Evolutionary conservation across 2,329 filamentous ascomycete genomes (phyloP).

Genomic region (Blumeria hordei): DNA sequence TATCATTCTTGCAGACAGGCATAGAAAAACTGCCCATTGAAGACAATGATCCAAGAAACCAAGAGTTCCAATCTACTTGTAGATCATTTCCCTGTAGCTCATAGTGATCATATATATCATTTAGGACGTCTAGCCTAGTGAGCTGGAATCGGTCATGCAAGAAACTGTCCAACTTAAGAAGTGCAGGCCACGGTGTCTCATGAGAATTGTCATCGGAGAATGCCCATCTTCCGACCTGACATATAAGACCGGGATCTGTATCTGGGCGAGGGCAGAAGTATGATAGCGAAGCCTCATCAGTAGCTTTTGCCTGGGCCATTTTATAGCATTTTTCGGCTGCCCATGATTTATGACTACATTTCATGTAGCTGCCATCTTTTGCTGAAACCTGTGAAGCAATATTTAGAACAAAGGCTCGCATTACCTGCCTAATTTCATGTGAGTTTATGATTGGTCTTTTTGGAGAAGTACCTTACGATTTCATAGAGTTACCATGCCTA

Average conservation of each 20-base stretch:
- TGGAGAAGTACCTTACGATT: not conserved
- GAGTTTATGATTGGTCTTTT: not conserved
- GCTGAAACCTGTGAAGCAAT: constrained; percentile 1
- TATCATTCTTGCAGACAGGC: not conserved
- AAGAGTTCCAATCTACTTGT: not conserved
- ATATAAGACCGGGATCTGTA: not conserved
- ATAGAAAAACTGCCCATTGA: not conserved
- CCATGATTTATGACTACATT: constrained; percentile 2
- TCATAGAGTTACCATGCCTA: not conserved
- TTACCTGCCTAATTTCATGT: constrained; percentile 1
- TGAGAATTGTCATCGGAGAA: not conserved
- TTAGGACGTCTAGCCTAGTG: not conserved
- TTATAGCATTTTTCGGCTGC: not conserved
- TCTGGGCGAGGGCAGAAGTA: not conserved
- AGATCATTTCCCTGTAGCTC: not conserved
- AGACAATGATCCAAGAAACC: not conserved
- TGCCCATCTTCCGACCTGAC: not conserved
- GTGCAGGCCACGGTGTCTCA: not conserved
- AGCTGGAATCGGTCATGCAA: not conserved
- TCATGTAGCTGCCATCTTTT: constrained; percentile 2
- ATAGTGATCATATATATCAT: not conserved
- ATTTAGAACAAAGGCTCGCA: not conserved
- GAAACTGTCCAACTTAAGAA: not conserved
- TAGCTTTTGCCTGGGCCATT: not conserved
- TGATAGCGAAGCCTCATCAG: not conserved